Evolutionary conservation across 192 early-diverging fungal genomes (phyloP), one percentile per base, ranked within the genome.

Genomic region (Rhizophlyctis rosea): DNA sequence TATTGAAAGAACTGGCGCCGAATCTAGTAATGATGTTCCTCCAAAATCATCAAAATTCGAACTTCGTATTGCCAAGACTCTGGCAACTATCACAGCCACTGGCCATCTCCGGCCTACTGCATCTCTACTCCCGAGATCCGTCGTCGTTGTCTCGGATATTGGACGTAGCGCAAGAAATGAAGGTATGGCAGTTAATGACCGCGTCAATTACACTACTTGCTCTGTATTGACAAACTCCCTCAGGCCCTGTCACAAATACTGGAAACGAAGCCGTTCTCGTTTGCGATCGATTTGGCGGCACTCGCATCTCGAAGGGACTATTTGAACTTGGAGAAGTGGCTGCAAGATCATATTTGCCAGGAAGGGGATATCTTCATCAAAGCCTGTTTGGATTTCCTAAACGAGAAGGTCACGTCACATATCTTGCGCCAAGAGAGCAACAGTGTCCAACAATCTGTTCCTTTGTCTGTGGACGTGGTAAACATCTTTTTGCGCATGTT

Each of bases 311-410:
- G 90, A 4, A 72, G 89, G 27, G 88, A 91, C 58, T 89, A 85
- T 50, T 65, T 94, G 3, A 91, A 90, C 56, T 63, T 94, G 1
- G 92, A 92, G 61, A 91, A 91, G 67, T 94, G 90, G 90, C 67
- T 94, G 7, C 82, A 79, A 57, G 90, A 90, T 48, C 85, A 86
- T 29, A 79, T 92, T 11, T 52, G 64, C 4, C 76, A 84, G 4
- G 77, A 84, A 34, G 79, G 84, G n/a, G 82, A 86, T 36, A 30
- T 66, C 11, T 94, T 94, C 74, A 54, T 86, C 36, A 73, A 74
- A 18, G 82, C 86, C 0, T 91, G 90, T 65, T 69, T 94, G 49
- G 88, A 91, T 24, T 91, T 88, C 63, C 67, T 94, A 33, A 76
- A 69, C 36, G 77, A 86, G 34, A 90, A 91, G 62, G 71, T 89